Evolutionary conservation across 306 rosid species (phyloP).

Genomic region (Cucumis sativus): DNA sequence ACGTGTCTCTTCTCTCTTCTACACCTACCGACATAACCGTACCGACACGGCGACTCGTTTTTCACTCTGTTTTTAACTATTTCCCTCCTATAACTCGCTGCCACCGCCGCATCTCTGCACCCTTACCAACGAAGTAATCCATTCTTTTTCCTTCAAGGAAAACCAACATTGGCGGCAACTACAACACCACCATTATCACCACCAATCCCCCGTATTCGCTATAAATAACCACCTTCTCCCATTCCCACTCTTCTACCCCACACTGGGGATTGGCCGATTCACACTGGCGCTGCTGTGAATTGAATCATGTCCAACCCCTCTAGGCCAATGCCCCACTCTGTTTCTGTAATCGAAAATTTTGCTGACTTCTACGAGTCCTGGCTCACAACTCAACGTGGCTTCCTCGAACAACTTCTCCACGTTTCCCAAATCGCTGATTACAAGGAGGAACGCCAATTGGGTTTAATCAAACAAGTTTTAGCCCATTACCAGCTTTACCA

Average conservation of each 20-base stretch:
- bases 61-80: neutral
- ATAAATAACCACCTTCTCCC: neutral
- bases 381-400: neutral
- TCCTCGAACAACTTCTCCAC: neutral
- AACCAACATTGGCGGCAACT: neutral
- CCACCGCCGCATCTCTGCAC: neutral
- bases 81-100: neutral
- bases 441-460: neutral
- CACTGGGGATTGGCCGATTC: neutral
- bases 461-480: conserved; percentile 18
- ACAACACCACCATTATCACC: too few relatives aligned
- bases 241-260: neutral
- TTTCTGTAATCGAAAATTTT: neutral
- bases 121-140: neutral
- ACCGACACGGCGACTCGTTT: neutral
- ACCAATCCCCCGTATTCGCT: neutral
- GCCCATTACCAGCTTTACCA: conserved; percentile 26
- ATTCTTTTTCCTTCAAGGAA: neutral
- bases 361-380: neutral
- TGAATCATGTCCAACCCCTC: neutral
- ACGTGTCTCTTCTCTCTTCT: neutral
- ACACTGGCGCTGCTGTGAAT: neutral
- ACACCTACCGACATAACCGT: neutral
- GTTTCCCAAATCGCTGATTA: neutral
- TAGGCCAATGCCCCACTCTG: neutral